Base-by-base conservation (phyloP, 805 yeast species). In the Wickerhamomyces canadensis region DNA sequence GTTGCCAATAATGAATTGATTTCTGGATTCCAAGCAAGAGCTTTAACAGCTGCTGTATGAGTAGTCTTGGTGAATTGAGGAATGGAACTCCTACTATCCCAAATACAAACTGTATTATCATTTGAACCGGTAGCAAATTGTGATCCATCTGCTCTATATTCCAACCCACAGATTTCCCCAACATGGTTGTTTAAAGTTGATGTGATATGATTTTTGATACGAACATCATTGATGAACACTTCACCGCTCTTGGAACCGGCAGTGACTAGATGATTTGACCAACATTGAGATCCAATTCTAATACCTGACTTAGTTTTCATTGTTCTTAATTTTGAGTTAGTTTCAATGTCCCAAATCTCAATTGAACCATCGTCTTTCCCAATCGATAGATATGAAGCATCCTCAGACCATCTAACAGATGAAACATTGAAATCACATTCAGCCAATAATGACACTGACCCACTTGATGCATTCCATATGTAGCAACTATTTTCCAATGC, bases 11-110 rank as follows among this genome's bases (percentile, higher is more conserved):
- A 61, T 42, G 84, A 81, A 22, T 65, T 65, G 49, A 86, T 91
- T 57, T 82, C 82, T 2, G 98, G 98, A 55, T 95, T 84, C 96
- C 97, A 91, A 8, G 91, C 79, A 34, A 93, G 60, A 2, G 98
- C 97, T 61, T 93, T 93, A 5, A 91, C 96, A 1, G 98, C 98
- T 0, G 98, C 96, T 22, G 76, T 80, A 61, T 91, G 98, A 37
- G 78, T 76, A 14, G 81, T 74, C 56, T 88, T 85, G 12, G 80
- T 68, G 57, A 80, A 85, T 44, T 78, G 72, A 3, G 98, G 96
- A 19, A 65, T 55, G 0, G 71, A 61, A 1, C 78, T 68, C 46
- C 96, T 72, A 3, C 83, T 80, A 58, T 91, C 98, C 97, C 98
- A 91, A 33, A 91, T 80, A 55, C 85, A 82, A 7, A 93, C 95